phyloP scores from a whole-genome alignment of 1,139 yeast species.

The Taphrina pruni region DNA sequence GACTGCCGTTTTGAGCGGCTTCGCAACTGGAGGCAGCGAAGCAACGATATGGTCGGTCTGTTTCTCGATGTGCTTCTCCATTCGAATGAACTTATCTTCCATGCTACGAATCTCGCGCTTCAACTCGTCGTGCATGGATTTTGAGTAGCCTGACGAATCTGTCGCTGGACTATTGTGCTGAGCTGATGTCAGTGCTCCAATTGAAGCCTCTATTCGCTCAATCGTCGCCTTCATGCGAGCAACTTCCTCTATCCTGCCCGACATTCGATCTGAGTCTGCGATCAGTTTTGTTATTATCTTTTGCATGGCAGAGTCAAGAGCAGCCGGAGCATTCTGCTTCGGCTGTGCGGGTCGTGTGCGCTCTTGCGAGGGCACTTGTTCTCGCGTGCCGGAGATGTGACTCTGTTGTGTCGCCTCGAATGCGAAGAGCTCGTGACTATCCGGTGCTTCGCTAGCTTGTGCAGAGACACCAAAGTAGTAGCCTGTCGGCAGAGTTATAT shows the following conservation, averaged over 20 bases:
- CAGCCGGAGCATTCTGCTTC: neutral
- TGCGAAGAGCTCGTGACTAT: constrained; percentile 45
- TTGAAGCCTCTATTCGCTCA: constrained; percentile 8
- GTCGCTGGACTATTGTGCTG: constrained; percentile 1
- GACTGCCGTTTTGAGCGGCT: constrained; percentile 24
- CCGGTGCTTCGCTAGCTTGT: constrained; percentile 49
- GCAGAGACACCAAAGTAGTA: constrained; percentile 53
- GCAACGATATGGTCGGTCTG: constrained; percentile 31
- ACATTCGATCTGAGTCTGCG: constrained; percentile 19
- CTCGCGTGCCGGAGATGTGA: constrained; percentile 12
- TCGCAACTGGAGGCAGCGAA: constrained; percentile 16
- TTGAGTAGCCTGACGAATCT: neutral
- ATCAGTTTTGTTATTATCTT: constrained; percentile 15
- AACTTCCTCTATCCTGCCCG: constrained; percentile 10
- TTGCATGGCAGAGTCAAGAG: constrained; percentile 28
- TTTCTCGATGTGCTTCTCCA: constrained; percentile 25
- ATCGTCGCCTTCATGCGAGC: constrained; percentile 10
- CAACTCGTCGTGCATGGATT: constrained; percentile 17
- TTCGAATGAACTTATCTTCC: constrained; percentile 21
- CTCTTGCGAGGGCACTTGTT: neutral
- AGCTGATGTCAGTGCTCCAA: neutral
- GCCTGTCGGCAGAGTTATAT: constrained; percentile 51
- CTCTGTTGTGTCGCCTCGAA: constrained; percentile 12
- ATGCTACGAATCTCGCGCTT: constrained; percentile 17
- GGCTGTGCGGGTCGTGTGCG: neutral